Conservation (phyloP, 202 grass and related monocot species). For the Carex arenaria region DNA sequence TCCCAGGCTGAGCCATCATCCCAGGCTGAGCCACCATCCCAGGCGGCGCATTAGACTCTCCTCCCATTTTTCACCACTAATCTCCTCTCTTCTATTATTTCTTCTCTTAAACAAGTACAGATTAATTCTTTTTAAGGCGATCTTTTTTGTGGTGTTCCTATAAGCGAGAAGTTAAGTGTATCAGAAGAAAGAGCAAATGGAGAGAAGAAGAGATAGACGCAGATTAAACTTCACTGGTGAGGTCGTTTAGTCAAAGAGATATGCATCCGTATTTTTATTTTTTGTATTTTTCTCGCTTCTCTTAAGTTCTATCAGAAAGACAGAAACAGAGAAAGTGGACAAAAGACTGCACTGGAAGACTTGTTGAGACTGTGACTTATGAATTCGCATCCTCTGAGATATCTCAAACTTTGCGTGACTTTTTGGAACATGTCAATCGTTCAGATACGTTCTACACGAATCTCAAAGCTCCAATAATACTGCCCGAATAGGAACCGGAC, state of each 20-base stretch:
- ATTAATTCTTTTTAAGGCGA: background rate
- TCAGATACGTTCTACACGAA: too few relatives aligned
- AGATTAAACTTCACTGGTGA: background rate
- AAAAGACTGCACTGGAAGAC: background rate
- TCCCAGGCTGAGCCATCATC: constrained; percentile 19
- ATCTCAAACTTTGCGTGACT: too few relatives aligned
- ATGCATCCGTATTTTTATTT: constrained; percentile 3
- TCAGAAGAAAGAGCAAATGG: background rate
- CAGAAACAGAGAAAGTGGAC: background rate
- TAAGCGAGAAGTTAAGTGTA: background rate
- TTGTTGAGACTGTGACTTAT: background rate
- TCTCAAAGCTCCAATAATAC: too few relatives aligned
- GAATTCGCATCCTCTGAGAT: too few relatives aligned
- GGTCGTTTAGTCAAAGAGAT: background rate
- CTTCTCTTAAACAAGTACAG: background rate
- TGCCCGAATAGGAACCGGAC: too few relatives aligned
- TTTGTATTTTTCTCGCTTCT: constrained; percentile 8
- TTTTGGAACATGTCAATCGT: too few relatives aligned
- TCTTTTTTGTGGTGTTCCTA: background rate
- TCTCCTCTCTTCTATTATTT: background rate
- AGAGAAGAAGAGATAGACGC: background rate
- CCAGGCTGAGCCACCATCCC: background rate
- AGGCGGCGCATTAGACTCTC: constrained; percentile 30
- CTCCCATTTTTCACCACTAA: constrained; percentile 44
- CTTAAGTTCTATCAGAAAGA: background rate